These are phyloP conservation scores for Pichia cephalocereana DNA, from an alignment of 805 yeast genomes.

Conservation along the genomic window DNA sequence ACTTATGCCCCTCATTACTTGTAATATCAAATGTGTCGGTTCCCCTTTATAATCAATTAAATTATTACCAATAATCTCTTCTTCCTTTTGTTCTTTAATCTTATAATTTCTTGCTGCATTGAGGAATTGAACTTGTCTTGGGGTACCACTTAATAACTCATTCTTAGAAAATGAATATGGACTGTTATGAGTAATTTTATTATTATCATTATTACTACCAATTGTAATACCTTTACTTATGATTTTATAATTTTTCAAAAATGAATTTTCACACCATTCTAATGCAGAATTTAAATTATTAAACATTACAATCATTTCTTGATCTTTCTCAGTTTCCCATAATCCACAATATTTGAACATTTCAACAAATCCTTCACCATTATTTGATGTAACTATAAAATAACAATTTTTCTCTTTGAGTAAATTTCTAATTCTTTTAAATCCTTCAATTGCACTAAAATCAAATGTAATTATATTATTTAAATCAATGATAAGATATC, in stretches of 20 bases:
- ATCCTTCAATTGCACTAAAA: conserved; percentile 94
- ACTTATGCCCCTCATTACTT: conserved; percentile 55
- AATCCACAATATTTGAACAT: conserved; percentile 80
- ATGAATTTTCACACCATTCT: conserved; percentile 95
- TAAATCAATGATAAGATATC: conserved; percentile 78
- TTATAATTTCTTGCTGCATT: conserved; percentile 40
- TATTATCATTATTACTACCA: conserved; percentile 4
- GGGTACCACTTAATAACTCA: conserved; percentile 30
- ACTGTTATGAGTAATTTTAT: not conserved
- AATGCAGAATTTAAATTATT: conserved; percentile 76
- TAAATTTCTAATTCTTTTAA: conserved; percentile 75
- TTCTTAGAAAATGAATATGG: not conserved
- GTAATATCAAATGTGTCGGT: conserved; percentile 58
- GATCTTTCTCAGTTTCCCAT: conserved; percentile 43
- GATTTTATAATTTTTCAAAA: conserved; percentile 53
- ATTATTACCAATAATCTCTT: conserved; percentile 20
- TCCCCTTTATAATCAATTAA: conserved; percentile 9
- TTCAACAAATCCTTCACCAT: conserved; percentile 53
- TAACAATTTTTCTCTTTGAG: conserved; percentile 60
- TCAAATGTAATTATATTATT: conserved; percentile 75
- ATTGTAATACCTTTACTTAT: conserved; percentile 2
- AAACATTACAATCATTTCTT: conserved; percentile 51
- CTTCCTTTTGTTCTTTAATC: conserved; percentile 24
- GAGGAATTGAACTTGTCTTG: conserved; percentile 42
- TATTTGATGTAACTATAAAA: conserved; percentile 68